Percentiles rank a stretch among this genome's conserved stretches.
These are phyloP conservation scores for Bjerkandera adusta DNA, from an alignment of 1,284 basidiomycete species.

Conservation along the genomic window DNA sequence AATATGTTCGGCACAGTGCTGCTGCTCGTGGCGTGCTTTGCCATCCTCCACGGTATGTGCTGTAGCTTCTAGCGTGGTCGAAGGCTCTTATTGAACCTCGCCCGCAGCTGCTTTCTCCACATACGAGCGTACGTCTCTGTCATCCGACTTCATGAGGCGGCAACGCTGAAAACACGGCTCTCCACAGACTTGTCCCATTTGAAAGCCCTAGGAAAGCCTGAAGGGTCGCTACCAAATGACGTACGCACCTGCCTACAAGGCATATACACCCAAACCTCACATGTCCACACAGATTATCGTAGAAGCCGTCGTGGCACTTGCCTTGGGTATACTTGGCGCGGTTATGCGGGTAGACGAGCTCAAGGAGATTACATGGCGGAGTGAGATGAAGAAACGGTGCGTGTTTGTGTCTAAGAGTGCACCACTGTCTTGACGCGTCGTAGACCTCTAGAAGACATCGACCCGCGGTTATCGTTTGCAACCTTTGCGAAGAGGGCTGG, in stretches of 20 bases:
- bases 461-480: conserved; percentile 70
- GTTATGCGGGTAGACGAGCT: conserved; percentile 65
- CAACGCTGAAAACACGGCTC: conserved; percentile 14
- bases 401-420: conserved; percentile 11
- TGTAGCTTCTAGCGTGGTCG: background rate
- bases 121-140: conserved; percentile 58
- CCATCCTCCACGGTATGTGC: conserved; percentile 30
- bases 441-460: conserved; percentile 79
- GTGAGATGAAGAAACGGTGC: conserved; percentile 82
- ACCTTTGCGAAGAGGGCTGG: conserved; percentile 66
- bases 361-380: conserved; percentile 85
- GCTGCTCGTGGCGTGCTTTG: conserved; percentile 25
- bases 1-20: conserved; percentile 29
- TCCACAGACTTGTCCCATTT: conserved; percentile 64
- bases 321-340: conserved; percentile 70
- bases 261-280: background rate
- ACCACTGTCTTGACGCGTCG: background rate
- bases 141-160: background rate
- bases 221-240: conserved; percentile 60
- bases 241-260: conserved; percentile 37
- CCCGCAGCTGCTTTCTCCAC: conserved; percentile 47
- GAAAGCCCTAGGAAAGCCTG: conserved; percentile 70
- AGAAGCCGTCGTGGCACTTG: conserved; percentile 64
- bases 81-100: conserved; percentile 10
- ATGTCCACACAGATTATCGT: conserved; percentile 57